A percentile compares a stretch with the other conserved stretches of the same genome.
phyloP scores from a whole-genome alignment of 2,329 filamentous ascomycete genomes.

The Fusarium pininemorale region DNA sequence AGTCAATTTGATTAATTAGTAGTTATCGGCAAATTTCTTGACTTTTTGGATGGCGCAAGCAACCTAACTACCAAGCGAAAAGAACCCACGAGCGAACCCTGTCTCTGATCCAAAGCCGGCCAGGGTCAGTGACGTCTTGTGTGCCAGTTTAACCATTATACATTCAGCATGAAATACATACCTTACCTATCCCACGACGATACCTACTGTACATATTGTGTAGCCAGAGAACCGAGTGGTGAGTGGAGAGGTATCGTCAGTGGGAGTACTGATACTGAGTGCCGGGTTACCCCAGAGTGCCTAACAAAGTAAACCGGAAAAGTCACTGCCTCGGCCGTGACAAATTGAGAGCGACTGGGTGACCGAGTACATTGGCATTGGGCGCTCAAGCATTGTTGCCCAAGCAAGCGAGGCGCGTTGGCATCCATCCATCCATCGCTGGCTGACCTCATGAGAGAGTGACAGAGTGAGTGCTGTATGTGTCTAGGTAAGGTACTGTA shows the following conservation, averaged over 20 bases:
- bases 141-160: neutral
- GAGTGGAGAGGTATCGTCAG: conserved; percentile 27
- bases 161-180: neutral
- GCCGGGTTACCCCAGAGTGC: conserved; percentile 44
- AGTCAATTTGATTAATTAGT: neutral
- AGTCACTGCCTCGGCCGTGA: conserved; percentile 29
- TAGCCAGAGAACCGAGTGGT: conserved; percentile 16
- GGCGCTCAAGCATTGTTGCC: conserved; percentile 47
- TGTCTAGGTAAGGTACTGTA: no score
- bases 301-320: neutral
- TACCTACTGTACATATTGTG: neutral
- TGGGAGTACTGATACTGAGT: conserved; percentile 6
- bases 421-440: conserved; percentile 9
- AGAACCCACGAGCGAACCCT: conserved; percentile 25
- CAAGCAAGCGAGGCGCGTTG: conserved; percentile 39
- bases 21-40: conserved; percentile 14
- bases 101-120: conserved; percentile 36
- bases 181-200: neutral
- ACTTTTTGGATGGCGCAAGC: conserved; percentile 38
- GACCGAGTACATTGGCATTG: conserved; percentile 44
- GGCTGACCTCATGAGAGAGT: conserved; percentile 40
- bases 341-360: conserved; percentile 31
- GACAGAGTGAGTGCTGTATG: conserved; percentile 15
- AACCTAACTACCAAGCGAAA: conserved; percentile 26
- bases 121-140: conserved; percentile 21